Conservation (phyloP, 495 filamentous ascomycete genomes). For the Bombardia bombarda region DNA sequence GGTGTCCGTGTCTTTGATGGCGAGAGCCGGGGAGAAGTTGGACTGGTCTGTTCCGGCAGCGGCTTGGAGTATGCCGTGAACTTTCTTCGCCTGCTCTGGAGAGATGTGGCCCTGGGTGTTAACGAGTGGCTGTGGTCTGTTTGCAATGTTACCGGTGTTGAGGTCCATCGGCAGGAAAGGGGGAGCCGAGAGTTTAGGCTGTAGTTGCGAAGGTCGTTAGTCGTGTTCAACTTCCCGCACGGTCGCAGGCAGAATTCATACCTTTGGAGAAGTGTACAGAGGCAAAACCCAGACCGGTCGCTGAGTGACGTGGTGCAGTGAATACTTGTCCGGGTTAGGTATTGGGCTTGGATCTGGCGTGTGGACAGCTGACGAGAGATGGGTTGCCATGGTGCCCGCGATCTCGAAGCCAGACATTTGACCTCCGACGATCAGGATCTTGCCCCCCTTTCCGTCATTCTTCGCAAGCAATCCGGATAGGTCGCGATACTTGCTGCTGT, state of each 20-base stretch:
- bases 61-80: slow-evolving; percentile 46
- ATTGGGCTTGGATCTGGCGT: slow-evolving; percentile 30
- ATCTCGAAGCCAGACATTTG: slow-evolving; percentile 79
- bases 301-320: slow-evolving; percentile 60
- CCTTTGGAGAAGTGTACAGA: slow-evolving; percentile 46
- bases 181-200: slow-evolving; percentile 37
- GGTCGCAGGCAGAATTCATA: slow-evolving; percentile 8
- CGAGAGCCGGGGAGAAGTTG: slow-evolving; percentile 36
- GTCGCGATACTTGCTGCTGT: slow-evolving; percentile 52
- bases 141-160: slow-evolving; percentile 59
- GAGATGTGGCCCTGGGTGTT: slow-evolving; percentile 53
- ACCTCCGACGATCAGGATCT: slow-evolving; percentile 72
- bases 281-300: slow-evolving; percentile 69
- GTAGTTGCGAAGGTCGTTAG: slow-evolving; percentile 3
- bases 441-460: slow-evolving; percentile 31
- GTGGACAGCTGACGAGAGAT: slow-evolving; percentile 52
- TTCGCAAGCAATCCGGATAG: slow-evolving; percentile 28
- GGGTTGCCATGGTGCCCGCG: slow-evolving; percentile 61
- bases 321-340: slow-evolving; percentile 27
- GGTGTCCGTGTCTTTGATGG: slow-evolving; percentile 24
- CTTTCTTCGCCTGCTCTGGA: slow-evolving; percentile 39
- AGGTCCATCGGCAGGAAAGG: slow-evolving; percentile 73
- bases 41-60: slow-evolving; percentile 58
- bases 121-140: slow-evolving; percentile 48
- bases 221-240: background rate